Evolutionary conservation across 805 yeast species (phyloP).

Genomic region (Starmerella bombi): DNA sequence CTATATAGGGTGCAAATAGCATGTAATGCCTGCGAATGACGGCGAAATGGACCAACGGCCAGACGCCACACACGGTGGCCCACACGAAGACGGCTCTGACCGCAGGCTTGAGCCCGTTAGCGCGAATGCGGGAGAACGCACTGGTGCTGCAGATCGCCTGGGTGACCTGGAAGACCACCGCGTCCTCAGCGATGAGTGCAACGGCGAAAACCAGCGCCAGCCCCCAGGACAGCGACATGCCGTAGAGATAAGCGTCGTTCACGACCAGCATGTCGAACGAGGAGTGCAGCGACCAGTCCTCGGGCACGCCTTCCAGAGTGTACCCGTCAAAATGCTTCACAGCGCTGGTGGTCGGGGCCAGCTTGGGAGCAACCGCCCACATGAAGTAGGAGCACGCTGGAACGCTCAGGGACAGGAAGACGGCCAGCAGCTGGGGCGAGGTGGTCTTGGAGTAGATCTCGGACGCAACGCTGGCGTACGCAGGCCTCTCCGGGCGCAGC

Average conservation of each 20-base stretch:
- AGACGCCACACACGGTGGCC: neutral
- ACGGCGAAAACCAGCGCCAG: neutral
- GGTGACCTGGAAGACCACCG: neutral
- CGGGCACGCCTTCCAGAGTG: neutral
- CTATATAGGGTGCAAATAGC: neutral
- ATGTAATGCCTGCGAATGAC: neutral
- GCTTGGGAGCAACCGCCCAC: neutral
- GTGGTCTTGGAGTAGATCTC: neutral
- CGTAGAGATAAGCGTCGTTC: neutral
- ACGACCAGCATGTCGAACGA: neutral
- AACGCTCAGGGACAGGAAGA: neutral
- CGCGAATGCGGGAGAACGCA: too few species aligned
- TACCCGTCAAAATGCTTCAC: neutral
- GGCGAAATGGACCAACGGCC: neutral
- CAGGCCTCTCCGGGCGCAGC: constrained; percentile 1
- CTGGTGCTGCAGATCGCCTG: too few species aligned
- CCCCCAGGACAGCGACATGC: neutral
- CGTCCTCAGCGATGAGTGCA: neutral
- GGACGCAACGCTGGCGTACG: neutral
- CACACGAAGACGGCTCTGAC: too few species aligned
- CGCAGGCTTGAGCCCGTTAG: too few species aligned
- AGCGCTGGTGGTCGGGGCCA: neutral
- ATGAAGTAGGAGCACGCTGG: neutral
- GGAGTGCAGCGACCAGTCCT: neutral
- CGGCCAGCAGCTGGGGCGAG: neutral